Conservation (phyloP, 192 early-diverging fungal genomes). For the Podila horticola region DNA sequence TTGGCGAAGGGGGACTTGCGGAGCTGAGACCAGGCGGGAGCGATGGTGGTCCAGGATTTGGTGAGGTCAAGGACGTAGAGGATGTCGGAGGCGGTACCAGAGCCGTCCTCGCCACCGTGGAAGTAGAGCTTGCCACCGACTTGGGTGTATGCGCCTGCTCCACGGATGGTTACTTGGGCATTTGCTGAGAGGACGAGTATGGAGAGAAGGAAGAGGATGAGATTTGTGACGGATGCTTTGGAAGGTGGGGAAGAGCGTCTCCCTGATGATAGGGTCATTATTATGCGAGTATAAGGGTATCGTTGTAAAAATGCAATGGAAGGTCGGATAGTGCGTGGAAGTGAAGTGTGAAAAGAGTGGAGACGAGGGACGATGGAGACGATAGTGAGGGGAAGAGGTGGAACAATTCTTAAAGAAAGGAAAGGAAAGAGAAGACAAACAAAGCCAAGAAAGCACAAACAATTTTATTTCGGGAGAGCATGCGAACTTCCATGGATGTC, state of each 20-base stretch:
- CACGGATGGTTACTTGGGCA: background rate
- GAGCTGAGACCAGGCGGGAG: slow-evolving; percentile 1
- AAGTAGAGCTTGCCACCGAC: background rate
- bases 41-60: background rate
- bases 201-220: background rate
- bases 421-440: too few relatives aligned
- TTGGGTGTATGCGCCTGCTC: background rate
- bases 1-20: background rate
- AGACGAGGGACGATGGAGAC: too few relatives aligned
- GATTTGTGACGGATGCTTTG: background rate
- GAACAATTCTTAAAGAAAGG: too few relatives aligned
- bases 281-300: too few relatives aligned
- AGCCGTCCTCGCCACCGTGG: background rate
- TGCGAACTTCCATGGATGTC: too few relatives aligned
- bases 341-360: too few relatives aligned
- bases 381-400: too few relatives aligned
- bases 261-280: too few relatives aligned
- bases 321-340: too few relatives aligned
- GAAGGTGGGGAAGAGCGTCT: background rate
- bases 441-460: too few relatives aligned
- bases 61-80: slow-evolving; percentile 1
- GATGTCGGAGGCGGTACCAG: background rate
- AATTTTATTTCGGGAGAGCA: too few relatives aligned
- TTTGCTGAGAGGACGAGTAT: background rate
- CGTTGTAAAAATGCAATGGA: too few relatives aligned